Evolutionary conservation across 1,139 yeast genomes (phyloP), one percentile per base, ranked within the genome.

Genomic region (Zygosaccharomyces pseudobailii): DNA sequence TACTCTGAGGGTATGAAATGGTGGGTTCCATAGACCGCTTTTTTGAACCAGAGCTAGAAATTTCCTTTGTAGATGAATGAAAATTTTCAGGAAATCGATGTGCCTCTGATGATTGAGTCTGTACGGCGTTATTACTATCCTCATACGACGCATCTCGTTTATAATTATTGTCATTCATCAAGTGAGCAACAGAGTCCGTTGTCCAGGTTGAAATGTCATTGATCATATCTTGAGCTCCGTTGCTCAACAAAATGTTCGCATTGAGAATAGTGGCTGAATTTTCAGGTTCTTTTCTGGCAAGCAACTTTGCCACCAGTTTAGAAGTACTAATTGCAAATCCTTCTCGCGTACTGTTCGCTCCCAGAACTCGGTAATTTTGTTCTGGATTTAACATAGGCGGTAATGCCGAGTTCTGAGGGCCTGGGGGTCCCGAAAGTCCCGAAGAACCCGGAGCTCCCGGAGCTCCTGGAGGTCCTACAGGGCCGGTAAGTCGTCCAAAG

Each of bases 171-270:
- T 41, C 51, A 33, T 50, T 56, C 48, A 58, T 47, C 4, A 56
- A 47, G 30, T 59, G 53, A 10, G 53, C 43, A 5, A 61, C 56
- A 3, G 64, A 59, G 43, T 62, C 60, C 37, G 55, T 58, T 1
- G 83, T 78, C 84, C 84, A 79, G 0, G 75, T 73, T 0, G 83
- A 78, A 46, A 80, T 80, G 55, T 79, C 79, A 57, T 73, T 79
- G 52, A 80, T 80, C 84, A 80, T 79, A 40, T 74, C 76, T 43
- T 77, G 79, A 23, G 79, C 77, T 51, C 78, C 73, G 41, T 73
- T 80, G 56, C 70, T 77, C 60, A 71, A 73, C 7, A 77, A 40
- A 9, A 63, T 52, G 24, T 55, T 59, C 33, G 55, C 56, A 17
- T 49, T 49, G 24, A 42, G 33, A 10, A 28, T 28, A 20, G 43